Evolutionary conservation across 768 basidiomycete species (phyloP).

Genomic region (Suillus fuscotomentosus): DNA sequence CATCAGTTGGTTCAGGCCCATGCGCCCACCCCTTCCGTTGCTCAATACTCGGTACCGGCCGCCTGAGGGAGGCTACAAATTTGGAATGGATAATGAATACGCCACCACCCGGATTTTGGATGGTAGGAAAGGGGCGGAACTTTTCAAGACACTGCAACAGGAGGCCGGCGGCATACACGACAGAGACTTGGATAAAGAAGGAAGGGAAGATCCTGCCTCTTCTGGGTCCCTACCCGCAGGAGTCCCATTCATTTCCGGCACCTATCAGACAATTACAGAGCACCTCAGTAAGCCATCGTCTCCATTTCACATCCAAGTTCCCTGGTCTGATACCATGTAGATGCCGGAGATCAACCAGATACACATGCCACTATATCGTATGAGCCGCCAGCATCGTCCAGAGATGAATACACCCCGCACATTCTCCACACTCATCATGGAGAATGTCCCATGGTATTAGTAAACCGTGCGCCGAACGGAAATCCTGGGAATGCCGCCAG

Average conservation of each 20-base stretch:
- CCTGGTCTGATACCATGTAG: constrained; percentile 18
- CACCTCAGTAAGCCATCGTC: constrained; percentile 34
- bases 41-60: constrained; percentile 30
- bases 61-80: constrained; percentile 37
- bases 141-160: constrained; percentile 18
- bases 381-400: constrained; percentile 21
- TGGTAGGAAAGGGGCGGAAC: constrained; percentile 23
- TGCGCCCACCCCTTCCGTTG: constrained; percentile 46
- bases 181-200: background rate
- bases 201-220: background rate
- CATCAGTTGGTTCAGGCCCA: constrained; percentile 53
- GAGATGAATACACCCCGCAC: constrained; percentile 61
- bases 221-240: background rate
- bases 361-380: constrained; percentile 30
- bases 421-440: constrained; percentile 55
- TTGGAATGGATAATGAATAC: constrained; percentile 32
- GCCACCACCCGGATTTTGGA: constrained; percentile 28
- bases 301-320: background rate
- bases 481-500: constrained; percentile 42
- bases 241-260: constrained; percentile 28
- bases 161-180: constrained; percentile 13
- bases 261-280: constrained; percentile 36
- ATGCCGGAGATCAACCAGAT: constrained; percentile 35
- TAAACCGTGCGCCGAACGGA: constrained; percentile 61
- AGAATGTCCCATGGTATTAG: constrained; percentile 63